A percentile compares a stretch with the other conserved stretches of the same genome.
phyloP scores from a whole-genome alignment of 371 early-diverging fungal genomes.

The Rhizomucor miehei region DNA sequence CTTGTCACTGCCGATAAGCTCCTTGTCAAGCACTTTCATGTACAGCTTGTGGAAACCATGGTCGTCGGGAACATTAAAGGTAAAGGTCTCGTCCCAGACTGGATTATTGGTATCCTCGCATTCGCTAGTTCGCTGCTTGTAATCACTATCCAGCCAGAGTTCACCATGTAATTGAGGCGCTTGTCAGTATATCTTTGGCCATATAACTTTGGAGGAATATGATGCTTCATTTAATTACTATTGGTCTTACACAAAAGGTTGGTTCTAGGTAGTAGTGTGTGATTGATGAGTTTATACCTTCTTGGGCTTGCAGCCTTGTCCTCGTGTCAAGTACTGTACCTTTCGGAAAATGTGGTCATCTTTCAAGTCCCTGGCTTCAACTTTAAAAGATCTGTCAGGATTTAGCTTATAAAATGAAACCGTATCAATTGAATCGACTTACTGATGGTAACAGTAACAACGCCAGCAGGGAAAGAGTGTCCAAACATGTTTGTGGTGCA shows the following conservation, averaged over 20 bases:
- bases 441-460: constrained; percentile 29
- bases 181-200: no score
- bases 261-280: constrained; percentile 9
- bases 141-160: constrained; percentile 15
- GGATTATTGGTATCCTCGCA: constrained; percentile 10
- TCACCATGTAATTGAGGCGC: constrained; percentile 4
- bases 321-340: no score
- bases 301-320: no score
- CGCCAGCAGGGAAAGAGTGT: constrained; percentile 14
- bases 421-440: constrained; percentile 4
- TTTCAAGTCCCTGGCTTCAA: constrained; percentile 15
- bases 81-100: constrained; percentile 20
- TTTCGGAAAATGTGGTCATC: constrained; percentile 14
- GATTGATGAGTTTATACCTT: no score
- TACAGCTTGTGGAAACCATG: constrained; percentile 23
- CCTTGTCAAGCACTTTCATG: constrained; percentile 37
- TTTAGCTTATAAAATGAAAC: no score
- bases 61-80: constrained; percentile 13
- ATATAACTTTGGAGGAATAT: not conserved
- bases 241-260: constrained; percentile 13
- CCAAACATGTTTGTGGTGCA: not conserved
- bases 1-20: constrained; percentile 32
- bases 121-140: constrained; percentile 13
- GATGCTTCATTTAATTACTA: not conserved
- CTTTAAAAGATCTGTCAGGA: not conserved